These are phyloP conservation scores for Mesembryanthemum crystallinum DNA, from an alignment of 148 eudicot genomes.

Conservation along the genomic window DNA sequence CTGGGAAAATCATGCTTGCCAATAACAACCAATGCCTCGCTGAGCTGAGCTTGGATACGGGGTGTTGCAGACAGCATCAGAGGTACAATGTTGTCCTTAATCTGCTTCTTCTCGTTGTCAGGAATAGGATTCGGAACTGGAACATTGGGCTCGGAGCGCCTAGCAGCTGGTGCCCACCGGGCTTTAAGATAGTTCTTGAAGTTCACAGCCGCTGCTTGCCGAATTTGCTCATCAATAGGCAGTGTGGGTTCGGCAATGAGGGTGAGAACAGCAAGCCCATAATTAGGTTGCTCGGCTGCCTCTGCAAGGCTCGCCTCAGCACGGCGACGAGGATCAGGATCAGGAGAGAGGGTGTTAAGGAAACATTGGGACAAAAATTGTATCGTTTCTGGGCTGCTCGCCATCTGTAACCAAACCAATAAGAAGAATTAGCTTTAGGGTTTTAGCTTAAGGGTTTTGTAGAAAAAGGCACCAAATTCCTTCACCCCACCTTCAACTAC, in stretches of 20 bases:
- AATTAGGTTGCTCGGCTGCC: constrained; percentile 65
- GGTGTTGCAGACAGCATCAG: constrained; percentile 65
- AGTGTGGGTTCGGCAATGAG: constrained; percentile 52
- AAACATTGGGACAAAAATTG: constrained; percentile 76
- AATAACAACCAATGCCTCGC: constrained; percentile 80
- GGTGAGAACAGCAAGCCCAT: constrained; percentile 75
- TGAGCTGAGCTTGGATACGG: constrained; percentile 67
- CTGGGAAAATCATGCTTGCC: constrained; percentile 94
- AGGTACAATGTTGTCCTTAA: constrained; percentile 68
- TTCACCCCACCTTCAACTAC: too few relatives aligned
- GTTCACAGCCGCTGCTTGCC: constrained; percentile 83
- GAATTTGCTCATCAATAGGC: constrained; percentile 59
- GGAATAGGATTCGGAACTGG: constrained; percentile 39
- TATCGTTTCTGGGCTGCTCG: constrained; percentile 61
- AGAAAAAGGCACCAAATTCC: too few relatives aligned
- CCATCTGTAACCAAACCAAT: constrained; percentile 37
- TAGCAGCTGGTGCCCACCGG: constrained; percentile 53
- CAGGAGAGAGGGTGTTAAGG: constrained; percentile 75
- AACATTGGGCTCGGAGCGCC: constrained; percentile 30
- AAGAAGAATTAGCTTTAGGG: background rate
- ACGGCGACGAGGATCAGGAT: constrained; percentile 67
- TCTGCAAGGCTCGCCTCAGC: constrained; percentile 69
- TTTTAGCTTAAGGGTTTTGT: too few relatives aligned
- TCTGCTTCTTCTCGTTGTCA: constrained; percentile 66
- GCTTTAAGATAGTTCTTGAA: constrained; percentile 80